A percentile compares a stretch with the other conserved stretches of the same genome.
Evolutionary conservation across 192 early-diverging fungal genomes (phyloP).

Genomic region (Backusella sp.): DNA sequence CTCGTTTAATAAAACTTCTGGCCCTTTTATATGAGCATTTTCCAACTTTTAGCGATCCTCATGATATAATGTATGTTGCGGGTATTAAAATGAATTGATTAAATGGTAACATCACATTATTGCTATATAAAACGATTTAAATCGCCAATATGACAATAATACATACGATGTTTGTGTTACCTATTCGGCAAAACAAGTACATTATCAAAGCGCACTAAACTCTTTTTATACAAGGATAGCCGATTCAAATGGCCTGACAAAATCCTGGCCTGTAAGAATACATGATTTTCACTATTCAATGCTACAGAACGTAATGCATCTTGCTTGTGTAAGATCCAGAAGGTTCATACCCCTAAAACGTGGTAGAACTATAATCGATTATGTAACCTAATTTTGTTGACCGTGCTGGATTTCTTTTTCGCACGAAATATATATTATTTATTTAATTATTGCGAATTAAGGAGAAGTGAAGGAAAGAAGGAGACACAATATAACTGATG

Average conservation of each 20-base stretch:
- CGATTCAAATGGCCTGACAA: constrained; percentile 8
- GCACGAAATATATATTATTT: background rate
- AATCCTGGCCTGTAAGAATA: constrained; percentile 1
- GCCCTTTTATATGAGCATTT: background rate
- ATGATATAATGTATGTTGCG: background rate
- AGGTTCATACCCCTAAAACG: constrained; percentile 3
- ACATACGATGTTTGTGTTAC: constrained; percentile 5
- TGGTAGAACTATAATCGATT: background rate
- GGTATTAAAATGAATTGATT: constrained; percentile 7
- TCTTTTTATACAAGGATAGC: background rate
- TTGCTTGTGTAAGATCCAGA: constrained; percentile 8
- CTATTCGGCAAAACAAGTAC: background rate
- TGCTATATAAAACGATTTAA: constrained; percentile 2
- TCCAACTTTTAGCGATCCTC: constrained; percentile 1
- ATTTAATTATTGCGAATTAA: background rate
- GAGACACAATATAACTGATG: background rate
- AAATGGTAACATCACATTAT: constrained; percentile 11
- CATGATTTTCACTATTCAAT: background rate
- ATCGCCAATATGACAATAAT: constrained; percentile 8
- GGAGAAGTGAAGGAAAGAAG: background rate
- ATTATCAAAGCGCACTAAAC: constrained; percentile 1
- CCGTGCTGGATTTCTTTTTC: background rate
- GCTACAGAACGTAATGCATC: constrained; percentile 7
- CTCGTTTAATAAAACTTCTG: background rate
- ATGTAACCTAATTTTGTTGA: constrained; percentile 1